These are phyloP conservation scores for Candida ponderosae DNA, from an alignment of 805 yeast species.

Conservation along the genomic window DNA sequence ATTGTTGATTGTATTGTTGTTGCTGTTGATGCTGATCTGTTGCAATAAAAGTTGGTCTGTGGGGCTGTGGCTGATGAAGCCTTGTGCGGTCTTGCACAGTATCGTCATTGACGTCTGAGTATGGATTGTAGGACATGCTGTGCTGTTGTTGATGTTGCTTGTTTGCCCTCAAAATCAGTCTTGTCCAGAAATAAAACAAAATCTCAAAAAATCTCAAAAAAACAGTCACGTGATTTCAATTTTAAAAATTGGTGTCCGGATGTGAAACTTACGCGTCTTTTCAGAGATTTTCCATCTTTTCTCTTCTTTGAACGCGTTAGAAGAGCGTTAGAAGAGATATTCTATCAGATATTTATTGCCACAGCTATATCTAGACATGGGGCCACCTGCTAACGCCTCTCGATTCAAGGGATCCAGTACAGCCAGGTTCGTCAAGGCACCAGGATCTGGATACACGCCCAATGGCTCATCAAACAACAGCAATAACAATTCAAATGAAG, in stretches of 20 bases:
- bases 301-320: too few relatives aligned
- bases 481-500: slow-evolving; percentile 17
- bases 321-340: too few relatives aligned
- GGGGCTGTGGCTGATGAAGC: slow-evolving; percentile 15
- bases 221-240: too few relatives aligned
- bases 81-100: slow-evolving; percentile 11
- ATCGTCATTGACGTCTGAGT: slow-evolving; percentile 22
- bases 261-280: too few relatives aligned
- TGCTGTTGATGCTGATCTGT: slow-evolving; percentile 27
- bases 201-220: too few relatives aligned
- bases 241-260: too few relatives aligned
- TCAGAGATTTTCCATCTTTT: too few relatives aligned
- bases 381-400: slow-evolving; percentile 2
- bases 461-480: slow-evolving; percentile 4
- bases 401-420: slow-evolving; percentile 40
- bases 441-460: slow-evolving; percentile 3
- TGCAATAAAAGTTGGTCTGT: slow-evolving; percentile 8
- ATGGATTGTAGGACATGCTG: slow-evolving; percentile 40
- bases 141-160: not conserved
- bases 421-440: slow-evolving; percentile 44
- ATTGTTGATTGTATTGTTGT: slow-evolving; percentile 18
- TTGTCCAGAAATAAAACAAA: too few relatives aligned
- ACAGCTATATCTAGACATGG: slow-evolving; percentile 1
- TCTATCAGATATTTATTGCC: too few relatives aligned
- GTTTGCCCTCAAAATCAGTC: too few relatives aligned